Evolutionary conservation across 192 early-diverging fungal genomes (phyloP).

Genomic region (Umbelopsis ramanniana): DNA sequence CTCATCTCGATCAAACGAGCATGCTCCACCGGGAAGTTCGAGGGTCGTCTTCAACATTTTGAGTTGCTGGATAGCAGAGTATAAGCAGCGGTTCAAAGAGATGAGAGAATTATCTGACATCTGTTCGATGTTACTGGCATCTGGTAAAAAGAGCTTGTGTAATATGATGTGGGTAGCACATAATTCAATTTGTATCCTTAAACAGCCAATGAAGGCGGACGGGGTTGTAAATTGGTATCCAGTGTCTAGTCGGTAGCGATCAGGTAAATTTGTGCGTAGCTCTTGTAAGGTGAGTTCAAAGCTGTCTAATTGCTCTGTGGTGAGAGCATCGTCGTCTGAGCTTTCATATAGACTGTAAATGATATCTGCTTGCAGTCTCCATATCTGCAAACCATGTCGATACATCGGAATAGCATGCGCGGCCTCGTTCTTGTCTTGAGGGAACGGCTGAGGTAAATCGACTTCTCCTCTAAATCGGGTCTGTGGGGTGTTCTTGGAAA

Average conservation of each 20-base stretch:
- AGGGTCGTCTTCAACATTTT: conserved; percentile 20
- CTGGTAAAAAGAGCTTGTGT: conserved; percentile 42
- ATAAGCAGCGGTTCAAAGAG: conserved; percentile 40
- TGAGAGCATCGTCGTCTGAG: conserved; percentile 28
- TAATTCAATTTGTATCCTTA: conserved; percentile 37
- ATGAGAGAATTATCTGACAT: conserved; percentile 28
- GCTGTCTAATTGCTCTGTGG: conserved; percentile 32
- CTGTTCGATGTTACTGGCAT: conserved; percentile 18
- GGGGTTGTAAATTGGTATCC: conserved; percentile 31
- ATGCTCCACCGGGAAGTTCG: conserved; percentile 18
- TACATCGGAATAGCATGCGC: conserved; percentile 29
- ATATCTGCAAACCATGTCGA: conserved; percentile 25
- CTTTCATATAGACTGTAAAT: conserved; percentile 37
- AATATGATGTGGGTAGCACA: conserved; percentile 45
- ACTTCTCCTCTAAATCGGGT: conserved; percentile 27
- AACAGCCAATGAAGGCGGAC: conserved; percentile 32
- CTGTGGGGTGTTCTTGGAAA: conserved; percentile 31
- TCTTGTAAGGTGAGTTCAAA: conserved; percentile 29
- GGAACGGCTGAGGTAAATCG: conserved; percentile 31
- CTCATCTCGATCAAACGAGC: conserved; percentile 43
- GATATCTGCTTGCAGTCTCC: conserved; percentile 41
- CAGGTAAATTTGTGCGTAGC: conserved; percentile 25
- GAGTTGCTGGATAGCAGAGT: conserved; percentile 31
- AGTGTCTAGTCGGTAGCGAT: conserved; percentile 31
- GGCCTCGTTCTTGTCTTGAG: conserved; percentile 38